These are phyloP conservation scores for Leptomonas pyrrhocoris DNA, from an alignment of 208 protist species.

Conservation along the genomic window DNA sequence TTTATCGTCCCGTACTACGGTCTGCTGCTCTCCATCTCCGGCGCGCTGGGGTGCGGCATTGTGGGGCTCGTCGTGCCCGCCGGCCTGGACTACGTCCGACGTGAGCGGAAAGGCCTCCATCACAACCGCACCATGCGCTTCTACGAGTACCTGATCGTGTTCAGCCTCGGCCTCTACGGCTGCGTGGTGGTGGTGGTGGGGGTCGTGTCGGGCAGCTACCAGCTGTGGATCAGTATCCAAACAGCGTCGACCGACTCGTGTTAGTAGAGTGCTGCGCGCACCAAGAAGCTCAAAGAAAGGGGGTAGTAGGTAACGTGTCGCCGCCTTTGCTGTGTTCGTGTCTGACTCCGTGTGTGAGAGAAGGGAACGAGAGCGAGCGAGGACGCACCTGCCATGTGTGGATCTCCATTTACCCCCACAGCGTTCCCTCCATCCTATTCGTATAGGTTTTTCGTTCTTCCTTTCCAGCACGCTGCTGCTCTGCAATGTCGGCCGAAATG, in stretches of 20 bases:
- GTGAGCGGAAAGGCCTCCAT: constrained; percentile 38
- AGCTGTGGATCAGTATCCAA: constrained; percentile 55
- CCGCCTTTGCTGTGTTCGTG: too few relatives aligned
- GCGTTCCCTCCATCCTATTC: too few relatives aligned
- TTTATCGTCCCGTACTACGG: constrained; percentile 61
- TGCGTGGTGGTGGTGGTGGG: constrained; percentile 46
- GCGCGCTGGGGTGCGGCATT: constrained; percentile 53
- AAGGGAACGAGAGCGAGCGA: too few relatives aligned
- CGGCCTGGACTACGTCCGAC: constrained; percentile 55
- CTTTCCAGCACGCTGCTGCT: too few relatives aligned
- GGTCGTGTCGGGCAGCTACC: constrained; percentile 51
- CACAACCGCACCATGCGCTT: constrained; percentile 38
- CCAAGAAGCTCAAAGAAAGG: constrained; percentile 4
- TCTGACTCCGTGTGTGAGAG: too few relatives aligned
- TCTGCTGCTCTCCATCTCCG: constrained; percentile 58
- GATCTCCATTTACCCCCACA: too few relatives aligned
- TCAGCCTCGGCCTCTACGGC: constrained; percentile 56
- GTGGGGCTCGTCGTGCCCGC: constrained; percentile 56
- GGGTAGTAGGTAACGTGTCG: too few relatives aligned
- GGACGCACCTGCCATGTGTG: too few relatives aligned
- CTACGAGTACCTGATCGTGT: constrained; percentile 51
- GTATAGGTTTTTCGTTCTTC: too few relatives aligned
- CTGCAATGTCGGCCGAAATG: too few relatives aligned
- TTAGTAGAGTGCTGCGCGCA: constrained; percentile 5
- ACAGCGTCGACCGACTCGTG: constrained; percentile 38